A percentile compares a stretch with the other conserved stretches of the same genome.
Conservation (phyloP, 2,329 filamentous ascomycete genomes). For the Colletotrichum filicis region DNA sequence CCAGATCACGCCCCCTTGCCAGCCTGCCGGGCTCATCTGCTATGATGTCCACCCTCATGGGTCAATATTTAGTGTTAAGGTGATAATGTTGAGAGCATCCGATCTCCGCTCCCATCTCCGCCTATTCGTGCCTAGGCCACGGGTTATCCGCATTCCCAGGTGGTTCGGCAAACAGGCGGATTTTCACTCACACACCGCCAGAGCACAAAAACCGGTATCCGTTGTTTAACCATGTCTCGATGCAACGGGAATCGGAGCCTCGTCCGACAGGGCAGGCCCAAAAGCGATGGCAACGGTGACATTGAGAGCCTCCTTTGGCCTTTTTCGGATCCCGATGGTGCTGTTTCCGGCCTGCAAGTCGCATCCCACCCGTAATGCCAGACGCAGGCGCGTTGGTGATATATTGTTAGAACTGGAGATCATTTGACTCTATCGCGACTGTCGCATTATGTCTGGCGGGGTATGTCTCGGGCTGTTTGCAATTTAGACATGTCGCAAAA, state of each 20-base stretch:
- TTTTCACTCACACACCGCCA: conserved; percentile 10
- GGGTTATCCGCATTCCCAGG: not conserved
- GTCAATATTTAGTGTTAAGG: not conserved
- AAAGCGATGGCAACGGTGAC: not conserved
- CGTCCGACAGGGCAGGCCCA: conserved; percentile 1
- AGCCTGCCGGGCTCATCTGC: conserved; percentile 8
- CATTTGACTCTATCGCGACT: not conserved
- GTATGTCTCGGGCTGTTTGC: not conserved
- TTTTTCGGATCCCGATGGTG: not conserved
- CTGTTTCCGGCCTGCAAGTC: not conserved
- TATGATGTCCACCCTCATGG: not conserved
- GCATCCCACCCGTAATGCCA: not conserved
- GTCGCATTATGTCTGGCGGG: conserved; percentile 2
- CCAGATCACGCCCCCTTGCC: not conserved
- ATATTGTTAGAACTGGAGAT: conserved; percentile 21
- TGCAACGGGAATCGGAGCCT: not conserved
- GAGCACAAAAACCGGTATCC: not conserved
- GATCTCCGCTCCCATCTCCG: conserved; percentile 4
- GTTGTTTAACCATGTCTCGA: not conserved
- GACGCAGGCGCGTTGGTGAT: conserved; percentile 10
- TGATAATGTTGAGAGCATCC: not conserved
- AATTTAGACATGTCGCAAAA: not conserved
- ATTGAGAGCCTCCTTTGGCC: not conserved
- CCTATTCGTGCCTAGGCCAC: not conserved
- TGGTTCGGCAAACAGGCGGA: not conserved